A percentile compares a stretch with the other conserved stretches of the same genome.
These are phyloP conservation scores for Pseudocercospora musae DNA, from an alignment of 2,329 filamentous ascomycete species.

Conservation along the genomic window DNA sequence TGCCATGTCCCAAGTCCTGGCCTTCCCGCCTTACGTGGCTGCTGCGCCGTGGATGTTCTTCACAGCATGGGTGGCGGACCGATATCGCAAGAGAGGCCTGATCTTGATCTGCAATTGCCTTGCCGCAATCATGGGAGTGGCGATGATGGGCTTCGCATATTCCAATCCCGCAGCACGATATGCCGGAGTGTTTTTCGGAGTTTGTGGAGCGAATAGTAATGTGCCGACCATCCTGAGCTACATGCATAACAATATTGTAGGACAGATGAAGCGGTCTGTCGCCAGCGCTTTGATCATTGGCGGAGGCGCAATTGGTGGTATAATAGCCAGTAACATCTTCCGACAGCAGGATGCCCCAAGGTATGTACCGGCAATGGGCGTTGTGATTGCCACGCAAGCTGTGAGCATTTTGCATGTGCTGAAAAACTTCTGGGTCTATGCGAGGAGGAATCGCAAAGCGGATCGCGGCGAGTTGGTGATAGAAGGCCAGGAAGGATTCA, in stretches of 20 bases:
- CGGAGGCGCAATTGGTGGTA: slow-evolving; percentile 72
- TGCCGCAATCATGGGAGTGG: slow-evolving; percentile 15
- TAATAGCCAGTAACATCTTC: slow-evolving; percentile 71
- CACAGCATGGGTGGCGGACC: slow-evolving; percentile 22
- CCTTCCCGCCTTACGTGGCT: slow-evolving; percentile 35
- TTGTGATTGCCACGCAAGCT: slow-evolving; percentile 22
- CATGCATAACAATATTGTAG: slow-evolving; percentile 81
- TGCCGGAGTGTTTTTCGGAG: slow-evolving; percentile 70
- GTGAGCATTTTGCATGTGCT: slow-evolving; percentile 20
- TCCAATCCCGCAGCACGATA: slow-evolving; percentile 43
- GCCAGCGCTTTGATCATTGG: slow-evolving; percentile 70
- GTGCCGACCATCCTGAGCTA: slow-evolving; percentile 70
- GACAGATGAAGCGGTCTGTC: slow-evolving; percentile 81
- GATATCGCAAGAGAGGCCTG: slow-evolving; percentile 22
- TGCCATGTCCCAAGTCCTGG: slow-evolving; percentile 34
- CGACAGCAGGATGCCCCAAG: slow-evolving; percentile 43
- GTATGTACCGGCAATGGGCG: slow-evolving; percentile 19
- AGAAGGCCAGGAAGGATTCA: slow-evolving; percentile 31
- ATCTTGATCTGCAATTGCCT: slow-evolving; percentile 21
- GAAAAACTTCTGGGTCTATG: slow-evolving; percentile 23
- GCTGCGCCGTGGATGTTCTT: slow-evolving; percentile 33
- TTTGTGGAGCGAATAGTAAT: slow-evolving; percentile 72
- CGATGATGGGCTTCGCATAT: slow-evolving; percentile 16
- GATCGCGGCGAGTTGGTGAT: slow-evolving; percentile 43
- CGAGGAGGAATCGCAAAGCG: slow-evolving; percentile 37